Evolutionary conservation across 805 yeast species (phyloP).

Genomic region (Yueomyces sinensis): DNA sequence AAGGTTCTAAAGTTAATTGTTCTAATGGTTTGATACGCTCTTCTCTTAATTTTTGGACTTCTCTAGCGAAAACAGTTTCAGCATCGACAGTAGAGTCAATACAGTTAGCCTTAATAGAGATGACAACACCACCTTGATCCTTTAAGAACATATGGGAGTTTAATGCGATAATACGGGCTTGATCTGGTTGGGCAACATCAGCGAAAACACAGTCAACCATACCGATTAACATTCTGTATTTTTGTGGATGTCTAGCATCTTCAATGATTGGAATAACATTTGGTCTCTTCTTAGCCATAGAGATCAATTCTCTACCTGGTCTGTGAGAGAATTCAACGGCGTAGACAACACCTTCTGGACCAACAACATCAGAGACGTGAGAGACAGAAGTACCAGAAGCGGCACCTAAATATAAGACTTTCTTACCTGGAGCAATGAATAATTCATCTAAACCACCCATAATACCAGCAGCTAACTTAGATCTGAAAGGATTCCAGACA

Average conservation of each 20-base stretch:
- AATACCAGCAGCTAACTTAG: slow-evolving; percentile 98
- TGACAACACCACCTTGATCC: slow-evolving; percentile 97
- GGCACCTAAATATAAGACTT: slow-evolving; percentile 95
- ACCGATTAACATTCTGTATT: slow-evolving; percentile 96
- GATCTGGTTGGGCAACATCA: slow-evolving; percentile 99
- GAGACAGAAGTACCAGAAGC: slow-evolving; percentile 99
- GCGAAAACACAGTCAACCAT: slow-evolving; percentile 99
- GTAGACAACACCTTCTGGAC: slow-evolving; percentile 97
- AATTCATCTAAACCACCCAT: slow-evolving; percentile 99
- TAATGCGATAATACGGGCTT: slow-evolving; percentile 98
- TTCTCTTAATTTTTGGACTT: slow-evolving; percentile 96
- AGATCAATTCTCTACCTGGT: slow-evolving; percentile 98
- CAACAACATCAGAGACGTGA: slow-evolving; percentile 96
- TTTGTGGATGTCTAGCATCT: slow-evolving; percentile 99
- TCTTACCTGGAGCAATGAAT: slow-evolving; percentile 95
- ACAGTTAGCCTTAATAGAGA: slow-evolving; percentile 99
- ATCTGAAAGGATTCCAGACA: slow-evolving; percentile 99
- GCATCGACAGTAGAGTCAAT: slow-evolving; percentile 99
- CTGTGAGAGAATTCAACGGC: slow-evolving; percentile 99
- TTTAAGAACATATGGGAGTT: slow-evolving; percentile 96
- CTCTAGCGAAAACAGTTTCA: slow-evolving; percentile 98
- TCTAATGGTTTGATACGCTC: slow-evolving; percentile 97
- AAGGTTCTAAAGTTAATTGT: slow-evolving; percentile 97
- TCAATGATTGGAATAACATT: slow-evolving; percentile 97
- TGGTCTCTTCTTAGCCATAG: slow-evolving; percentile 99